phyloP scores from a whole-genome alignment of 805 yeast species.

The Saccharomycopsis sp. region DNA sequence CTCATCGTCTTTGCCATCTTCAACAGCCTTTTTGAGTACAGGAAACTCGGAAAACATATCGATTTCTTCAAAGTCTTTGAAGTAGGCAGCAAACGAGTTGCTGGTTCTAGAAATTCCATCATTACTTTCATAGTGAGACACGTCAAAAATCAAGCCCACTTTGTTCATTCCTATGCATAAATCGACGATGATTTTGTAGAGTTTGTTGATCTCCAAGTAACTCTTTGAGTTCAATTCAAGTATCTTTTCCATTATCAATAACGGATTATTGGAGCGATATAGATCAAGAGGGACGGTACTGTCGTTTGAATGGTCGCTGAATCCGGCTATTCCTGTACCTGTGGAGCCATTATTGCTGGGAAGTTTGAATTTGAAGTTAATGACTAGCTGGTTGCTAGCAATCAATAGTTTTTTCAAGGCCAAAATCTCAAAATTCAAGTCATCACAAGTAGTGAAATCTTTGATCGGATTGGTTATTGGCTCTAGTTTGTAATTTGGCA shows the following conservation, averaged over 20 bases:
- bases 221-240: slow-evolving; percentile 38
- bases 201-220: slow-evolving; percentile 37
- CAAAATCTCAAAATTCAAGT: slow-evolving; percentile 19
- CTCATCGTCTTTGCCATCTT: neutral
- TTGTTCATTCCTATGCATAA: slow-evolving; percentile 30
- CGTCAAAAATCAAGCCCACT: slow-evolving; percentile 19
- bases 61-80: slow-evolving; percentile 9
- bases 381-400: slow-evolving; percentile 14
- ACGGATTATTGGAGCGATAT: slow-evolving; percentile 24
- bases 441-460: slow-evolving; percentile 11
- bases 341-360: neutral
- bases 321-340: too few species aligned
- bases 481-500: neutral
- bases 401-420: slow-evolving; percentile 18
- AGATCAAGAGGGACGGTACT: slow-evolving; percentile 10
- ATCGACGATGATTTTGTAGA: slow-evolving; percentile 34
- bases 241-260: slow-evolving; percentile 30
- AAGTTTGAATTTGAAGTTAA: slow-evolving; percentile 14
- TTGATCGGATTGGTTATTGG: slow-evolving; percentile 1
- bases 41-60: slow-evolving; percentile 1
- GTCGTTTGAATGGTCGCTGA: neutral
- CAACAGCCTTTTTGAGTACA: neutral
- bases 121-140: slow-evolving; percentile 11
- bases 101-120: neutral
- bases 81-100: neutral